Evolutionary conservation across 371 early-diverging fungal genomes (phyloP), one percentile per base, ranked within the genome.

Genomic region (Dichotomocladium elegans): DNA sequence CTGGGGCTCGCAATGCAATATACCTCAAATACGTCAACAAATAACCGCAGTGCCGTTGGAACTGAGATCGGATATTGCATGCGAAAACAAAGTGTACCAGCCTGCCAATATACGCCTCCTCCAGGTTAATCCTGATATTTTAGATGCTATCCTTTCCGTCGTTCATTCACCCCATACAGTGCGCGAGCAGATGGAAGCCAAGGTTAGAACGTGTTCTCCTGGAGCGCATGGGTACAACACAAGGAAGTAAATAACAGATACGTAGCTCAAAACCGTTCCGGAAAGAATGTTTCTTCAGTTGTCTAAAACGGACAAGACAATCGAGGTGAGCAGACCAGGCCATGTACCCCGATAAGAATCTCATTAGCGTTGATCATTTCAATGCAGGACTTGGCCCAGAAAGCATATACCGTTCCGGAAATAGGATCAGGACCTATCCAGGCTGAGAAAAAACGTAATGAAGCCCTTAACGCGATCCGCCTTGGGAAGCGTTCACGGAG

Each of bases 371-470:
- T n/a, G n/a, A n/a, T n/a, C n/a, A n/a, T n/a, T n/a, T n/a, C n/a
- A n/a, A n/a, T n/a, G n/a, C 27, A 61, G 42, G 70, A 64, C 0
- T 37, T 73, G 15, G 15, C 65, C 7, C 60, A 63, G 24, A 64
- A 49, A 42, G 55, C 61, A 21, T 42, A 56, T n/a, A 64, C 64
- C 0, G 40, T 67, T 9, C 77, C 73, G 3, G 77, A 77, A 41
- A 56, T 72, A 6, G 30, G 55, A 0, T 59, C 63, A 8, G 71
- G 73, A 0, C 77, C 77, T 6, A 53, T 72, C 2, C 42, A 52
- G 11, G 77, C 73, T 10, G 77, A 77, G 48, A 77, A 77, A 48
- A 76, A 68, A 26, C 48, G 77, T 35, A 77, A 64, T 28, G 77
- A 77, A 33, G 49, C 66, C 5, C 15, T 68, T 2, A 70, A 70